Conservation (phyloP, 2,329 filamentous ascomycete species). For the Raffaelea albimanens region DNA sequence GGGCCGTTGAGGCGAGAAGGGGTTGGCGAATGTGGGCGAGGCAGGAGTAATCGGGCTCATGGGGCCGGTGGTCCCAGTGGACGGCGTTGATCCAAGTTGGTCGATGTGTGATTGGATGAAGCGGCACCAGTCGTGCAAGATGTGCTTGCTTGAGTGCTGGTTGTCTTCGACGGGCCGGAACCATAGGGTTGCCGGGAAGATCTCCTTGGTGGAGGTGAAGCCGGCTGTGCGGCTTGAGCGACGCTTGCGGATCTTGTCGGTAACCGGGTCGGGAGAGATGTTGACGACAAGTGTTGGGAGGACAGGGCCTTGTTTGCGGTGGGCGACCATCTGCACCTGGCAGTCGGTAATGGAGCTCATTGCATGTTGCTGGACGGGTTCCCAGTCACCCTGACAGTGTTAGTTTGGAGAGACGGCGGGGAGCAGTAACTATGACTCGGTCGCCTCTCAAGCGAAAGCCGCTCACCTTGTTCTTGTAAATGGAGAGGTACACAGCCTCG, state of each 20-base stretch:
- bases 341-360: slow-evolving; percentile 45
- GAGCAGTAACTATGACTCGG: neutral
- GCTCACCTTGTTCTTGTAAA: slow-evolving; percentile 48
- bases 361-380: slow-evolving; percentile 44
- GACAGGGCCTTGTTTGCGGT: slow-evolving; percentile 52
- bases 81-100: neutral
- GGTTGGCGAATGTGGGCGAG: slow-evolving; percentile 45
- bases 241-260: slow-evolving; percentile 53
- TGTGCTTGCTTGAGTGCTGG: slow-evolving; percentile 21
- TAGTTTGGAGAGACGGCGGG: slow-evolving; percentile 3
- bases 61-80: slow-evolving; percentile 17
- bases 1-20: slow-evolving; percentile 29
- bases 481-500: slow-evolving; percentile 39
- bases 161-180: slow-evolving; percentile 47
- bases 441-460: neutral
- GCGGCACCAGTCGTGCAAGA: slow-evolving; percentile 51
- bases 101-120: slow-evolving; percentile 37
- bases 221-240: slow-evolving; percentile 54
- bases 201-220: slow-evolving; percentile 42
- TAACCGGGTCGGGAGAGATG: slow-evolving; percentile 37
- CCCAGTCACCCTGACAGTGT: slow-evolving; percentile 37
- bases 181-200: slow-evolving; percentile 38
- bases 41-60: slow-evolving; percentile 42
- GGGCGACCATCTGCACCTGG: slow-evolving; percentile 47
- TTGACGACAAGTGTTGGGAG: slow-evolving; percentile 51